These are phyloP conservation scores for Drechmeria coniospora DNA, from an alignment of 2,329 filamentous ascomycete genomes.

Conservation along the genomic window DNA sequence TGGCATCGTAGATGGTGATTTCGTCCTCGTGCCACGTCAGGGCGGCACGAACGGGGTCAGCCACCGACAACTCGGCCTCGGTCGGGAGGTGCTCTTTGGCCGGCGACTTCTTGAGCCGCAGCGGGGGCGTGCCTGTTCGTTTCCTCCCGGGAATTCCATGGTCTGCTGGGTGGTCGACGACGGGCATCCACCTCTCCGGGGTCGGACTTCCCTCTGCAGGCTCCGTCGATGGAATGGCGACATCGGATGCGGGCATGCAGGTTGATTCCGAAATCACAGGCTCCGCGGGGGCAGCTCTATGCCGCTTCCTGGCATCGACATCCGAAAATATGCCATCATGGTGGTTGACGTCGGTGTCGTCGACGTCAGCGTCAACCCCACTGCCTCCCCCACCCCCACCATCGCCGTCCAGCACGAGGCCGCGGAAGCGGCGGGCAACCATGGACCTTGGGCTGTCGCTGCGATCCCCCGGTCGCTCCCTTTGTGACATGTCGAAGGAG, in stretches of 20 bases:
- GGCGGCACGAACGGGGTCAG: conserved; percentile 40
- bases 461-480: conserved; percentile 25
- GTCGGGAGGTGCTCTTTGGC: conserved; percentile 8
- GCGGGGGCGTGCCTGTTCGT: conserved; percentile 23
- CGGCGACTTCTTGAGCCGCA: conserved; percentile 12
- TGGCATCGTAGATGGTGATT: conserved; percentile 49
- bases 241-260: background rate
- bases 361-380: conserved; percentile 13
- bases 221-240: background rate
- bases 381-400: conserved; percentile 25
- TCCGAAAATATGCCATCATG: background rate
- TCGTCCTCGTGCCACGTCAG: conserved; percentile 55
- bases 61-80: conserved; percentile 21
- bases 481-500: conserved; percentile 25
- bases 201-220: background rate
- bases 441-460: conserved; percentile 35
- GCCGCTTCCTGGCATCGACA: background rate
- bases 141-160: conserved; percentile 21
- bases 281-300: no score
- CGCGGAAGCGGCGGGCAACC: conserved; percentile 36
- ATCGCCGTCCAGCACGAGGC: conserved; percentile 31
- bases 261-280: no score
- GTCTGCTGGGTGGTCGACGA: conserved; percentile 23
- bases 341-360: conserved; percentile 8
- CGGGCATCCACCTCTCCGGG: conserved; percentile 10